phyloP scores from a whole-genome alignment of 768 basidiomycete species.

The Termitomyces sp. region DNA sequence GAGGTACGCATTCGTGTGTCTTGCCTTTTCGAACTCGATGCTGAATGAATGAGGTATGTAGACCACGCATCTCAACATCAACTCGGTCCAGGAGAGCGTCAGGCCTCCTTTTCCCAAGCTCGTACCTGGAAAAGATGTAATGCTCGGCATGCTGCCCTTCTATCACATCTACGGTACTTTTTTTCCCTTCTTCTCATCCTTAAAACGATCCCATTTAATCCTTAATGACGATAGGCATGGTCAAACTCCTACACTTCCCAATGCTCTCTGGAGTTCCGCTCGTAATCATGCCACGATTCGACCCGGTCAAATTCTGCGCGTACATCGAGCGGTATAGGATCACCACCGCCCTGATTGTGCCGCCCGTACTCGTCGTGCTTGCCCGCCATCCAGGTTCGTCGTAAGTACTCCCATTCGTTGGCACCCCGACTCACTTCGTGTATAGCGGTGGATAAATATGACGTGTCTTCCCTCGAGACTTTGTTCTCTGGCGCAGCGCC shows the following conservation, averaged over 20 bases:
- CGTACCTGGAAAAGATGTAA: conserved; percentile 40
- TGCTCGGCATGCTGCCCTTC: conserved; percentile 66
- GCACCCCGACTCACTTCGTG: not conserved
- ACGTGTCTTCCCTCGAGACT: conserved; percentile 56
- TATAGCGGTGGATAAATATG: conserved; percentile 62
- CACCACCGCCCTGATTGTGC: conserved; percentile 62
- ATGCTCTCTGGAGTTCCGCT: conserved; percentile 48
- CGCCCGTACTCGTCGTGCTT: conserved; percentile 81
- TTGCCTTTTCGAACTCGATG: not conserved
- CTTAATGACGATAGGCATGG: conserved; percentile 41
- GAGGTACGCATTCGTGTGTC: conserved; percentile 30
- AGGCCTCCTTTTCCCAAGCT: conserved; percentile 41
- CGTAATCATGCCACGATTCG: conserved; percentile 67
- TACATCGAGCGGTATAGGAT: conserved; percentile 65
- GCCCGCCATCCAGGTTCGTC: conserved; percentile 63
- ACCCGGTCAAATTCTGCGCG: conserved; percentile 64
- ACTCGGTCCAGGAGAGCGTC: conserved; percentile 54
- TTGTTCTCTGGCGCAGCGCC: conserved; percentile 83
- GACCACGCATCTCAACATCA: conserved; percentile 72
- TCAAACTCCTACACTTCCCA: conserved; percentile 63
- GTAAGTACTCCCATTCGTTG: too few relatives aligned
- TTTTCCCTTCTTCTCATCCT: not conserved
- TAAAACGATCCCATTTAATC: not conserved
- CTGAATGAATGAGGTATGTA: conserved; percentile 17
- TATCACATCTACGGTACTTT: conserved; percentile 43